These are phyloP conservation scores for Fusarium subglutinans DNA, from an alignment of 2,329 filamentous ascomycete genomes.

Conservation along the genomic window DNA sequence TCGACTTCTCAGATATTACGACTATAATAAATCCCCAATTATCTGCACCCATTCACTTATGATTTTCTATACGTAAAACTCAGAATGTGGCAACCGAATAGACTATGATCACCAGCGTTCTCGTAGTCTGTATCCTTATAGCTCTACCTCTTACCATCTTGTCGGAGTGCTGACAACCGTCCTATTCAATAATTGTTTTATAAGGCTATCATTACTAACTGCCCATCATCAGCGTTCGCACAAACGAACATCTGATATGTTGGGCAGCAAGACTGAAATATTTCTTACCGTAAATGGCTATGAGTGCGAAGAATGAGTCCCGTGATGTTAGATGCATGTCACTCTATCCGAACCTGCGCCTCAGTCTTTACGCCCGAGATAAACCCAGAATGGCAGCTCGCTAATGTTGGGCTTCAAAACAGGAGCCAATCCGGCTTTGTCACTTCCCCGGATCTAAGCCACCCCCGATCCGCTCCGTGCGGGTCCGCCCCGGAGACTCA, in stretches of 20 bases:
- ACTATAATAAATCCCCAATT: neutral
- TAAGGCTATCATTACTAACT: neutral
- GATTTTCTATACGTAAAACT: neutral
- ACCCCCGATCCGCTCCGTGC: conserved; percentile 32
- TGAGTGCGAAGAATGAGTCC: conserved; percentile 17
- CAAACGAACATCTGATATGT: neutral
- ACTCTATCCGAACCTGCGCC: conserved; percentile 15
- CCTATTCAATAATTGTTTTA: neutral
- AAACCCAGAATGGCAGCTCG: conserved; percentile 29
- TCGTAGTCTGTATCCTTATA: neutral
- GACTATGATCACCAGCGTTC: neutral
- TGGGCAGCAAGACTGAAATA: conserved; percentile 4
- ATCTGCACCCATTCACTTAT: neutral
- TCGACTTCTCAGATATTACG: neutral
- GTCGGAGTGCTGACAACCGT: neutral
- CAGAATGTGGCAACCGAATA: neutral
- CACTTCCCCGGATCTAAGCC: conserved; percentile 36
- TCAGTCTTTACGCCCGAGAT: conserved; percentile 30
- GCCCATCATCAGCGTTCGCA: neutral
- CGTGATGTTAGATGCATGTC: conserved; percentile 14
- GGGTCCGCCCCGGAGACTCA: conserved; percentile 17
- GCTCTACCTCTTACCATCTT: neutral
- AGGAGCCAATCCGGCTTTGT: neutral
- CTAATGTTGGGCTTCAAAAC: neutral
- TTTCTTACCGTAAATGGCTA: neutral